phyloP scores from a whole-genome alignment of 2,329 filamentous ascomycete genomes.

The Rhinocladiella similis region DNA sequence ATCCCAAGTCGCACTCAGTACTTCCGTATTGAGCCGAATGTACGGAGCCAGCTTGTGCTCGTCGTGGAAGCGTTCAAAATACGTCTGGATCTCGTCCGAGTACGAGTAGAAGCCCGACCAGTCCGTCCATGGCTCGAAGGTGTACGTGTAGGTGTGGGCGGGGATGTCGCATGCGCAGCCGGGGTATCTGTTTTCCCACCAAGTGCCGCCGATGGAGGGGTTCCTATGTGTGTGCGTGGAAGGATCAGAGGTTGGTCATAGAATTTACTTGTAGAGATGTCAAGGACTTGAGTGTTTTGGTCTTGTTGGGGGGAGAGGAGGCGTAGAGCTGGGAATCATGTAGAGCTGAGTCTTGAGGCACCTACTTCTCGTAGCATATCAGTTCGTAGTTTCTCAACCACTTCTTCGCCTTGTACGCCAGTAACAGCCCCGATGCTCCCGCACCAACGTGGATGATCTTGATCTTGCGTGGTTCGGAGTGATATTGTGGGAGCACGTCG shows the following conservation, averaged over 20 bases:
- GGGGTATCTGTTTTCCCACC: conserved; percentile 21
- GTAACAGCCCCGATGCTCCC: conserved; percentile 21
- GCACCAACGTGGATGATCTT: conserved; percentile 28
- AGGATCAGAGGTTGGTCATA: too few relatives aligned
- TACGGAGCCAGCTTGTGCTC: conserved; percentile 25
- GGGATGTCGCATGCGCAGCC: conserved; percentile 37
- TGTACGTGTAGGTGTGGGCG: conserved; percentile 23
- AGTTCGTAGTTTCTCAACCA: conserved; percentile 33
- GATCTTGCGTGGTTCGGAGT: conserved; percentile 9
- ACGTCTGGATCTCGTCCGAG: conserved; percentile 32
- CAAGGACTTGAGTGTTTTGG: too few relatives aligned
- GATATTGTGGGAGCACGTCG: too few relatives aligned
- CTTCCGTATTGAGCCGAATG: conserved; percentile 14
- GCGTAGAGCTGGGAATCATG: too few relatives aligned
- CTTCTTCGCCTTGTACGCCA: conserved; percentile 33
- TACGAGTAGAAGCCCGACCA: conserved; percentile 30
- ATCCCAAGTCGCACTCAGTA: conserved; percentile 15
- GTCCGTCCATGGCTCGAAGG: conserved; percentile 27
- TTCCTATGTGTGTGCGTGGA: conserved; percentile 12
- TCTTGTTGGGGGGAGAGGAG: too few relatives aligned
- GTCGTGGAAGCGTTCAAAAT: conserved; percentile 29
- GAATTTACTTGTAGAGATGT: too few relatives aligned
- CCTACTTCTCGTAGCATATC: conserved; percentile 27
- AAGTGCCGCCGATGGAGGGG: conserved; percentile 19
- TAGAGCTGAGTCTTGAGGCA: too few relatives aligned